These are phyloP conservation scores for Ustulina deusta DNA, from an alignment of 2,329 filamentous ascomycete species.

Conservation along the genomic window DNA sequence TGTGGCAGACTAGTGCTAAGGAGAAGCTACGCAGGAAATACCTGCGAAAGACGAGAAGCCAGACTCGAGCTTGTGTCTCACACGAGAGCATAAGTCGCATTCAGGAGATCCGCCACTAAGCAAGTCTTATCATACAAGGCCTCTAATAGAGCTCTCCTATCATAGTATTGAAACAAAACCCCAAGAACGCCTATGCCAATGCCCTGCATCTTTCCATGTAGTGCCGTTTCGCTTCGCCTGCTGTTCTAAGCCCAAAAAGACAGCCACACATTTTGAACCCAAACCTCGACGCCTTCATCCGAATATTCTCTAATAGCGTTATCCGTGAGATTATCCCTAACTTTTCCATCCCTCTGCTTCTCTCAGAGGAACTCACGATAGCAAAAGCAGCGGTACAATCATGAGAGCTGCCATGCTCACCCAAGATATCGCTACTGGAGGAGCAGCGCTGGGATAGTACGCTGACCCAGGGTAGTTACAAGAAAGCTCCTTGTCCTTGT, in stretches of 20 bases:
- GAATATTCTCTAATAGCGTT: slow-evolving; percentile 33
- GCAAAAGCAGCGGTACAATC: slow-evolving; percentile 35
- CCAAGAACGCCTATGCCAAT: slow-evolving; percentile 48
- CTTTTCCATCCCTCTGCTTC: background rate
- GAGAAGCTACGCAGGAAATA: background rate
- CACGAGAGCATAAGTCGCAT: background rate
- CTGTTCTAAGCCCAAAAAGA: slow-evolving; percentile 36
- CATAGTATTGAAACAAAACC: slow-evolving; percentile 23
- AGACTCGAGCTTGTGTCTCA: background rate
- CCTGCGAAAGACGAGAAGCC: background rate
- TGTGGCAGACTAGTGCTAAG: background rate
- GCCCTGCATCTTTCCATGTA: slow-evolving; percentile 39
- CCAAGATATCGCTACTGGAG: slow-evolving; percentile 44
- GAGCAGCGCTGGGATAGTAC: slow-evolving; percentile 60
- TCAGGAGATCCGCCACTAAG: background rate
- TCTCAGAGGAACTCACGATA: slow-evolving; percentile 27
- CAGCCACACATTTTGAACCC: slow-evolving; percentile 34
- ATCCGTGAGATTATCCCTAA: slow-evolving; percentile 19
- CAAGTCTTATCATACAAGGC: slow-evolving; percentile 14
- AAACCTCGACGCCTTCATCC: slow-evolving; percentile 41
- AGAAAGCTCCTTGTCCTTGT: slow-evolving; percentile 49
- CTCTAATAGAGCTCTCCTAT: slow-evolving; percentile 5
- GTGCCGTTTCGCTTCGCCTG: slow-evolving; percentile 32
- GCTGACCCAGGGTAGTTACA: slow-evolving; percentile 74
- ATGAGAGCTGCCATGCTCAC: slow-evolving; percentile 37